Base-by-base conservation (phyloP, 2,329 filamentous ascomycete genomes). In the Exserohilum turcica region DNA sequence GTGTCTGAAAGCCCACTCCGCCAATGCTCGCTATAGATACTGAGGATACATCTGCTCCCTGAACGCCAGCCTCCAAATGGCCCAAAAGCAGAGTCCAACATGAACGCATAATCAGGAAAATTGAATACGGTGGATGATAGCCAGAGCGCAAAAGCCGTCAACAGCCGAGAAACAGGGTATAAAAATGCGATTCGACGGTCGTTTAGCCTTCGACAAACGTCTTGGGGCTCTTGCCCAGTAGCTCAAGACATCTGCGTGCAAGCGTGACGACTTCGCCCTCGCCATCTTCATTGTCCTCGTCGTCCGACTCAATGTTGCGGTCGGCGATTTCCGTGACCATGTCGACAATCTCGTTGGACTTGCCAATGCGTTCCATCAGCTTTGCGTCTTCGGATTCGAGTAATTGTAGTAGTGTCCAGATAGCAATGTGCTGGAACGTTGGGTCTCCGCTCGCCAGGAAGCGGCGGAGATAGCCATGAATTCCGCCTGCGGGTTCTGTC, bases 391-490 rank as follows among this genome's bases (percentile, higher is more conserved):
- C 92, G 0, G 93, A 97, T 76, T 99, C 94, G 44, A 99, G 87
- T 4, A 99, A 84, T 72, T 99, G 94, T 3, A 99, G 84, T 42
- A 99, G 79, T 1, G 94, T 99, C 94, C 94, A 99, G 59, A 97
- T 96, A 44, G 94, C 94, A 70, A 99, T 99, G 73, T 99, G 94
- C 76, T 99, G 94, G 81, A 99, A 99, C 0, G 94, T 99, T 0
- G 94, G 87, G 71, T 99, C 94, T 35, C 92, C 93, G 60, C 92
- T 97, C 38, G 90, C 90, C 15, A 99, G 82, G 81, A 99, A 99
- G 48, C 93, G 87, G 66, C 87, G 90, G 31, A 99, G 83, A 71
- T 99, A 99, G 48, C 94, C 94, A 71, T 97, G 92, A 56, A 99
- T 96, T 39, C 94, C 94, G 39, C 92, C 94, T 57, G 91, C 89